Evolutionary conservation across 805 yeast species (phyloP).

Genomic region (Wickerhamiella galacta): DNA sequence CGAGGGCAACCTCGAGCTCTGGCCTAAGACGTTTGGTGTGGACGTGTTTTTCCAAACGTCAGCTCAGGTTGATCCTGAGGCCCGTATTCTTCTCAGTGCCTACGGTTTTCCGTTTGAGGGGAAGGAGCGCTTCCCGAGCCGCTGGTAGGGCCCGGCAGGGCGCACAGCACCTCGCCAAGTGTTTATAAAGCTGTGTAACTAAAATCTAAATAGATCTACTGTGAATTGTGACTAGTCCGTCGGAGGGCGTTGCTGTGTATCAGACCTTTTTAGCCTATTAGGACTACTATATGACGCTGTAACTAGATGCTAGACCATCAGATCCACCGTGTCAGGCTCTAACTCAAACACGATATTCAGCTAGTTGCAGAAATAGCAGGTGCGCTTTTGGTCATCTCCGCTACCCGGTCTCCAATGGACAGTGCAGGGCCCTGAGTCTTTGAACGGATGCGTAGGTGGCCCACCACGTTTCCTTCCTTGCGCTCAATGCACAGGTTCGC

Average conservation of each 20-base stretch:
- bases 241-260: too few species aligned
- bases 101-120: conserved; percentile 67
- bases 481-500: conserved; percentile 91
- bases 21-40: conserved; percentile 77
- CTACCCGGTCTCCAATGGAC: conserved; percentile 86
- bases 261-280: too few species aligned
- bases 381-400: conserved; percentile 37
- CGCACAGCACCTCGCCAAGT: too few species aligned
- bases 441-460: conserved; percentile 90
- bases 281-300: too few species aligned
- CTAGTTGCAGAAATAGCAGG: too few species aligned
- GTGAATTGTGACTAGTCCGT: too few species aligned
- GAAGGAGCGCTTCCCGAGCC: conserved; percentile 25
- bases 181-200: too few species aligned
- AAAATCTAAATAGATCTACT: too few species aligned
- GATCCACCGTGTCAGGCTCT: too few species aligned
- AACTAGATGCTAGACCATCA: too few species aligned
- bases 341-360: too few species aligned
- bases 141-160: too few species aligned
- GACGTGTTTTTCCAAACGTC: conserved; percentile 71
- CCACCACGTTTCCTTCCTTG: conserved; percentile 58
- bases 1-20: conserved; percentile 74
- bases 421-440: conserved; percentile 96
- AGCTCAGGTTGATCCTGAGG: conserved; percentile 81
- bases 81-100: conserved; percentile 68